phyloP scores from a whole-genome alignment of 306 rosid species.

The Nissolia schottii region DNA sequence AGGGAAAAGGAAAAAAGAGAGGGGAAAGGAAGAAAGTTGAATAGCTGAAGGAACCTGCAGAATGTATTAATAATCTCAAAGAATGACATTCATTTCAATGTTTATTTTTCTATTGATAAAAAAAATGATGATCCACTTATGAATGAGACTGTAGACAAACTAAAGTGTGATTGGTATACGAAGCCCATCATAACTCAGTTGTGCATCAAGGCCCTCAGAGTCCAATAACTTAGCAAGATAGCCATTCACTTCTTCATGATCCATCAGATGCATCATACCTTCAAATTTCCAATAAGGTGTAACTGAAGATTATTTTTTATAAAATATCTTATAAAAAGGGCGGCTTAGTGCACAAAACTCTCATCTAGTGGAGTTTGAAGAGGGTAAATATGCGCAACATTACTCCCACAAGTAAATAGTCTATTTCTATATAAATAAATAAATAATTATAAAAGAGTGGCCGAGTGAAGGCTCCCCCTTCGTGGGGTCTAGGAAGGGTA shows the following conservation, averaged over 20 bases:
- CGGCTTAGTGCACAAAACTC: no score
- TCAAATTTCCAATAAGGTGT: constrained; percentile 26
- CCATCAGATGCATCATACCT: constrained; percentile 99
- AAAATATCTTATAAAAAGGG: no score
- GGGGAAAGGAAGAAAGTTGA: neutral
- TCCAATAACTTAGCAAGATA: constrained; percentile 57
- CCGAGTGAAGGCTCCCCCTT: no score
- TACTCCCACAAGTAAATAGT: no score
- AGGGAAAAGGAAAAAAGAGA: neutral
- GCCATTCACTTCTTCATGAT: constrained; percentile 75
- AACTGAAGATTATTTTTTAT: neutral
- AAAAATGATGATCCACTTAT: neutral
- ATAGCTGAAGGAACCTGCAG: neutral
- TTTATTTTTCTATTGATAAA: constrained; percentile 13
- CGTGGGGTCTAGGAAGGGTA: no score
- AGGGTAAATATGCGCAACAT: no score
- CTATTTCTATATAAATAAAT: no score
- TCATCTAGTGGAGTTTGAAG: no score
- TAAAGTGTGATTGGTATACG: constrained; percentile 60
- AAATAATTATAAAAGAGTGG: no score
- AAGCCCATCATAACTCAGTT: constrained; percentile 88
- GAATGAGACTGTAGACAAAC: constrained; percentile 10
- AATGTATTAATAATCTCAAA: neutral
- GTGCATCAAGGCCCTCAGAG: constrained; percentile 79
- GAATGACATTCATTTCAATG: constrained; percentile 15